Percentiles rank a stretch among this genome's conserved stretches.
phyloP scores from a whole-genome alignment of 495 filamentous ascomycete genomes.

The Aspergillus taichungensis region DNA sequence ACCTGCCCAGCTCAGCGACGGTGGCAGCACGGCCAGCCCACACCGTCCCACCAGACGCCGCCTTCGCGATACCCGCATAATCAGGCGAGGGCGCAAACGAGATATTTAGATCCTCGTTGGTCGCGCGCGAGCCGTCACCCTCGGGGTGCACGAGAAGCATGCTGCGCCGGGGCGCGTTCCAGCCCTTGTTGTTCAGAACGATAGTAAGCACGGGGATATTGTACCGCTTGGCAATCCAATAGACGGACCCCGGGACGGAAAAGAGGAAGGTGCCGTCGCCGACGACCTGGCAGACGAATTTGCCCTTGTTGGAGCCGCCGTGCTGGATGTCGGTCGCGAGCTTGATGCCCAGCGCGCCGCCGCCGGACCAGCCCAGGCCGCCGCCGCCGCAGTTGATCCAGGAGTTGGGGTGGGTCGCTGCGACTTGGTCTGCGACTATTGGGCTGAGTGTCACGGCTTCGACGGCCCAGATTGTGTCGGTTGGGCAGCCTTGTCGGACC shows the following conservation, averaged over 20 bases:
- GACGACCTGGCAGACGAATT: conserved; percentile 88
- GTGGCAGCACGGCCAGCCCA: conserved; percentile 61
- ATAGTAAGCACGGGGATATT: conserved; percentile 84
- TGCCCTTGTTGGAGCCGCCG: conserved; percentile 52
- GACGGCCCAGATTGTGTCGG: conserved; percentile 74
- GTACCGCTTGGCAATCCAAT: conserved; percentile 86
- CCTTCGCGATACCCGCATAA: conserved; percentile 86
- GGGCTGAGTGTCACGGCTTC: conserved; percentile 82
- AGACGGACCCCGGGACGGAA: conserved; percentile 78
- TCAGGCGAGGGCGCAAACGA: conserved; percentile 79
- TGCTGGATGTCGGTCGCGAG: conserved; percentile 60
- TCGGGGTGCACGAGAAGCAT: conserved; percentile 75
- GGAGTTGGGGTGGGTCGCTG: conserved; percentile 63
- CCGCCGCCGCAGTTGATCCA: conserved; percentile 95
- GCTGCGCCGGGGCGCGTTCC: conserved; percentile 75
- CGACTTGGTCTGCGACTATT: conserved; percentile 75
- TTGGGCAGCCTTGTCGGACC: conserved; percentile 56
- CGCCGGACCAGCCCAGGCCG: conserved; percentile 92
- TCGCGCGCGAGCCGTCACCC: conserved; percentile 67
- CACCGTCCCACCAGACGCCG: conserved; percentile 69
- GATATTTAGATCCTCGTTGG: conserved; percentile 84
- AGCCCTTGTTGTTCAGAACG: conserved; percentile 90
- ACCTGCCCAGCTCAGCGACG: conserved; percentile 49
- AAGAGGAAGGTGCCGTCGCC: conserved; percentile 92
- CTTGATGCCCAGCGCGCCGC: conserved; percentile 80